Evolutionary conservation across 2,329 filamentous ascomycete genomes (phyloP), one percentile per base, ranked within the genome.

Genomic region (Sporothrix curviconia): DNA sequence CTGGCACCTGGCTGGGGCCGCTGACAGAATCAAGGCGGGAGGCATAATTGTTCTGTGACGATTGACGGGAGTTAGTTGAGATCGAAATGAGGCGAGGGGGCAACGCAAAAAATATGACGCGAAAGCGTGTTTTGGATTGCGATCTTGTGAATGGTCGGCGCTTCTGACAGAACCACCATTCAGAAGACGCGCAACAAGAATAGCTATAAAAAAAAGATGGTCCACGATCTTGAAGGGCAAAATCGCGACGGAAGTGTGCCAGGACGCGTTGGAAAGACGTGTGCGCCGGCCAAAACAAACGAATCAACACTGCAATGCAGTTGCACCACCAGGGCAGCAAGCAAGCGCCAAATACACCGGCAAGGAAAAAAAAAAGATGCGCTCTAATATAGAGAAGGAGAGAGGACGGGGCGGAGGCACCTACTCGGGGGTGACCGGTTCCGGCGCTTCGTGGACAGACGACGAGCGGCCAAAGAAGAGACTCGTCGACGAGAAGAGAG

Each of bases 391-490:
- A 19, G 36, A 24, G 40, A 42, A 25, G 15, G 6, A 12, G 2
- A 12, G 4, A 7, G 15, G 5, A 12, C 9, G 19, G 12, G 7
- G 22, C 4, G 17, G n/a, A 44, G 6, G 4, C 4, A 55, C 57
- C 19, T 43, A 58, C 57, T 40, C 32, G 24, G 46, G 40, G 4
- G 24, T 46, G 5, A 22, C 43, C 15, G 37, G 42, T 12, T 30
- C 32, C 36, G 54, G 49, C 52, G 53, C 37, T 14, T 59, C 46
- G 4, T 25, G 34, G 24, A n/a, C 37, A 14, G 46, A 32, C 11
- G 37, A 24, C 19, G 30, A 47, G 32, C 53, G 53, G 9, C 58
- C 58, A 24, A 56, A 56, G 54, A 59, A 59, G 19, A 59, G 52
- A 28, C 28, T 56, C 17, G 46, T 39, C n/a, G 57, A 59, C 5